These are phyloP conservation scores for Magnolia changhungtana DNA, from an alignment of 164 flowering plant species.

Conservation along the genomic window DNA sequence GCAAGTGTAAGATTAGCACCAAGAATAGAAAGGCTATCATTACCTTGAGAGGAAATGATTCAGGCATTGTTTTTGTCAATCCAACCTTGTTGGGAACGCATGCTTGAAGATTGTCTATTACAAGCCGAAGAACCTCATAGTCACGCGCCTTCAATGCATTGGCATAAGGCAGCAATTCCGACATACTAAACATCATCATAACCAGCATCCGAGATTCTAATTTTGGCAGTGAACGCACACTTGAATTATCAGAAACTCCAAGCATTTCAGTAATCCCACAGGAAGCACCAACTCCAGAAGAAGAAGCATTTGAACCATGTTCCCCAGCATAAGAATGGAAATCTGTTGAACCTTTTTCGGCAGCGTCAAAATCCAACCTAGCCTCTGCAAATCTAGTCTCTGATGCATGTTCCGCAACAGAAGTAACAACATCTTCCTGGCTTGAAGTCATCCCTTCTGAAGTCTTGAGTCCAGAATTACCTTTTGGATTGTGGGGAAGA, in stretches of 20 bases:
- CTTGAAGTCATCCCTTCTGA: conserved; percentile 5
- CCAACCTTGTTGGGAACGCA: conserved; percentile 24
- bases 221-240: conserved; percentile 17
- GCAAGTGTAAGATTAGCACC: too few relatives aligned
- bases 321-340: conserved; percentile 12
- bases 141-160: conserved; percentile 33
- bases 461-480: conserved; percentile 12
- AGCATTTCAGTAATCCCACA: conserved; percentile 7
- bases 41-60: neutral
- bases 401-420: conserved; percentile 3
- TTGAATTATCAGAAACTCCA: conserved; percentile 11
- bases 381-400: conserved; percentile 9
- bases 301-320: conserved; percentile 10
- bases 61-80: neutral
- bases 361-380: conserved; percentile 10
- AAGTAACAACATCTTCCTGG: conserved; percentile 12
- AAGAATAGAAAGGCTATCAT: neutral
- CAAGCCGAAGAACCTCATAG: conserved; percentile 28
- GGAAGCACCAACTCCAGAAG: conserved; percentile 19
- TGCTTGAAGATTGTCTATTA: conserved; percentile 35
- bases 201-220: conserved; percentile 31
- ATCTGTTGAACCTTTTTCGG: conserved; percentile 19
- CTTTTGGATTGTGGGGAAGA: conserved; percentile 4
- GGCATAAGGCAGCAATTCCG: conserved; percentile 45
- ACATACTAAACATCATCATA: conserved; percentile 39